These are phyloP conservation scores for Thermothielavioides terrestris DNA, from an alignment of 495 filamentous ascomycete species.

Conservation along the genomic window DNA sequence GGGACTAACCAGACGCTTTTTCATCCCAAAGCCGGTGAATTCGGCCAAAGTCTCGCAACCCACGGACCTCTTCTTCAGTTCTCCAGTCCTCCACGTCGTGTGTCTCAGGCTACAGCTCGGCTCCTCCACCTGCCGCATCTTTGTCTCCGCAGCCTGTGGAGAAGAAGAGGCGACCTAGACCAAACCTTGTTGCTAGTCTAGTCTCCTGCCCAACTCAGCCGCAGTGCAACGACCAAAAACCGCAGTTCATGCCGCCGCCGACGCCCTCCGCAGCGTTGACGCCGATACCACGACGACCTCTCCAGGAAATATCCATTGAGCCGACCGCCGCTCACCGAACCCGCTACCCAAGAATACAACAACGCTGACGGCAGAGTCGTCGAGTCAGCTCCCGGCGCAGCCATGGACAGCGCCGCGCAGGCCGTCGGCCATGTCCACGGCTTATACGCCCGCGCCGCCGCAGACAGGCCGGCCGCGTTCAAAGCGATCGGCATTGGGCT, in stretches of 20 bases:
- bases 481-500: conserved; percentile 84
- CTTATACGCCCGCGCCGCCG: conserved; percentile 31
- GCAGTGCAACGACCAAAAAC: background rate
- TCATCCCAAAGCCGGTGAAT: no score
- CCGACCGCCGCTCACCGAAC: background rate
- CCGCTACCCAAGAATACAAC: background rate
- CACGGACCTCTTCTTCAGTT: no score
- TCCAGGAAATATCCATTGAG: background rate
- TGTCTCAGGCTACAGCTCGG: background rate
- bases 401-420: conserved; percentile 36
- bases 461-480: conserved; percentile 45
- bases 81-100: no score
- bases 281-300: background rate
- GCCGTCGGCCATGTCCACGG: conserved; percentile 33
- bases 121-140: background rate
- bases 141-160: background rate
- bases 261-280: background rate
- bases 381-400: conserved; percentile 11
- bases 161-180: background rate
- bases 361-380: conserved; percentile 15
- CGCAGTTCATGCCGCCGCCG: conserved; percentile 7
- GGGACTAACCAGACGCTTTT: no score
- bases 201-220: no score
- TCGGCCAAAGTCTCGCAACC: no score
- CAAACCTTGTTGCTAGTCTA: no score